phyloP scores from a whole-genome alignment of 2,329 filamentous ascomycete species.

The Aspergillus terreus region DNA sequence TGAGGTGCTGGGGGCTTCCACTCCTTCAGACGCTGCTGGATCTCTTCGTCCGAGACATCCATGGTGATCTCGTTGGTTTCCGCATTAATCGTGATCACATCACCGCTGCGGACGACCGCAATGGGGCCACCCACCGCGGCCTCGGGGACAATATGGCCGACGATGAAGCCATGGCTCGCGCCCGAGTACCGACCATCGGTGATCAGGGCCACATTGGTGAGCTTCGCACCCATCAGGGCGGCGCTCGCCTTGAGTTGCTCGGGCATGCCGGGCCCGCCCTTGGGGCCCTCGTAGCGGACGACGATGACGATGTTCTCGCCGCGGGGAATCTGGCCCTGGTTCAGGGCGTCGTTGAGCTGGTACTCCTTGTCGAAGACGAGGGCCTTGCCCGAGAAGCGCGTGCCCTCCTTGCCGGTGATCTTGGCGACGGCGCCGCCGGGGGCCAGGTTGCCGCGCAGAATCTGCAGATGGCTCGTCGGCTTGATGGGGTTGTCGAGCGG shows the following conservation, averaged over 20 bases:
- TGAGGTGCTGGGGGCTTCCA: constrained; percentile 70
- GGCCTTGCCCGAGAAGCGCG: constrained; percentile 74
- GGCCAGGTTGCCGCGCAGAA: constrained; percentile 81
- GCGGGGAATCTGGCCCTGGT: constrained; percentile 64
- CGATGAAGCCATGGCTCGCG: constrained; percentile 86
- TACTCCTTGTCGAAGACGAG: constrained; percentile 84
- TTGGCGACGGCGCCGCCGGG: constrained; percentile 90
- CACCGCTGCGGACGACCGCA: constrained; percentile 74
- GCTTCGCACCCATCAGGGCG: constrained; percentile 85
- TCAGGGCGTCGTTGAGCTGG: constrained; percentile 71
- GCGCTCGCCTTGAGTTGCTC: constrained; percentile 87
- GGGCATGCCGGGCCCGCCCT: constrained; percentile 92
- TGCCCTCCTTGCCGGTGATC: constrained; percentile 92
- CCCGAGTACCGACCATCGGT: constrained; percentile 90
- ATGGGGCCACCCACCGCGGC: constrained; percentile 86
- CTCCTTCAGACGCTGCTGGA: constrained; percentile 57
- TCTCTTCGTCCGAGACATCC: constrained; percentile 67
- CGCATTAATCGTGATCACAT: constrained; percentile 82
- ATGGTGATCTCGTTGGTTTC: constrained; percentile 70
- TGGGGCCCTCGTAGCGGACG: constrained; percentile 90
- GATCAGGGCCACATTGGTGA: constrained; percentile 84
- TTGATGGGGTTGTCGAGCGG: constrained; percentile 83
- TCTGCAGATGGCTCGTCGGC: constrained; percentile 77
- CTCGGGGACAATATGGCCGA: constrained; percentile 89
- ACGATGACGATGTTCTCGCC: constrained; percentile 83